phyloP scores from a whole-genome alignment of 2,329 filamentous ascomycete species.

The Acrocalymma vagum region DNA sequence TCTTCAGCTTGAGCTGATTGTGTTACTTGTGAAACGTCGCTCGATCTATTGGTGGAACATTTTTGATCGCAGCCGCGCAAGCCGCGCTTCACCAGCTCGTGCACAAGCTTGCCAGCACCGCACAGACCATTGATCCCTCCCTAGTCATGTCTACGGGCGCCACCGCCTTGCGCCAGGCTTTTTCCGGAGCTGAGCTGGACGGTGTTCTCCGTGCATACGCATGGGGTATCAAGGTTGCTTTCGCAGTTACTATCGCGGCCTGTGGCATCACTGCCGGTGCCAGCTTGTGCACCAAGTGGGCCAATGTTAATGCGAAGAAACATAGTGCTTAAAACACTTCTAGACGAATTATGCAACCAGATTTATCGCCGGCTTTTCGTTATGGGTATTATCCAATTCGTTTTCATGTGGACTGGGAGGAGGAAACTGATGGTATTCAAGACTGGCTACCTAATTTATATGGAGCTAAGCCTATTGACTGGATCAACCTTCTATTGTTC shows the following conservation, averaged over 20 bases:
- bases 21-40: constrained; percentile 33
- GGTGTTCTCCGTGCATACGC: constrained; percentile 18
- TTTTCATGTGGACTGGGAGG: background rate
- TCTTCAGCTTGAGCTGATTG: too few species aligned
- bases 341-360: constrained; percentile 7
- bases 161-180: constrained; percentile 42
- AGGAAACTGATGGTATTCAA: constrained; percentile 5
- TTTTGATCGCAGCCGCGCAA: constrained; percentile 51
- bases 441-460: constrained; percentile 4
- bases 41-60: constrained; percentile 52
- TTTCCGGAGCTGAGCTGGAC: constrained; percentile 8
- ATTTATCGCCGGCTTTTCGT: constrained; percentile 8
- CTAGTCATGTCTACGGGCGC: constrained; percentile 50
- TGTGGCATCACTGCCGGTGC: constrained; percentile 37
- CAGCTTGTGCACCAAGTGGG: constrained; percentile 11
- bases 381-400: constrained; percentile 3
- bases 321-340: constrained; percentile 1
- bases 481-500: constrained; percentile 5
- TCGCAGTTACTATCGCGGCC: constrained; percentile 13
- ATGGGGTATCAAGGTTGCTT: constrained; percentile 14
- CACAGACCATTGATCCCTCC: constrained; percentile 27
- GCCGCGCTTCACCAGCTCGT: constrained; percentile 51
- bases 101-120: constrained; percentile 34
- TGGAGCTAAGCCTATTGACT: constrained; percentile 5
- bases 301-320: constrained; percentile 15